These are phyloP conservation scores for Apophysomyces trapeziformis DNA, from an alignment of 371 early-diverging fungal genomes.

Conservation along the genomic window DNA sequence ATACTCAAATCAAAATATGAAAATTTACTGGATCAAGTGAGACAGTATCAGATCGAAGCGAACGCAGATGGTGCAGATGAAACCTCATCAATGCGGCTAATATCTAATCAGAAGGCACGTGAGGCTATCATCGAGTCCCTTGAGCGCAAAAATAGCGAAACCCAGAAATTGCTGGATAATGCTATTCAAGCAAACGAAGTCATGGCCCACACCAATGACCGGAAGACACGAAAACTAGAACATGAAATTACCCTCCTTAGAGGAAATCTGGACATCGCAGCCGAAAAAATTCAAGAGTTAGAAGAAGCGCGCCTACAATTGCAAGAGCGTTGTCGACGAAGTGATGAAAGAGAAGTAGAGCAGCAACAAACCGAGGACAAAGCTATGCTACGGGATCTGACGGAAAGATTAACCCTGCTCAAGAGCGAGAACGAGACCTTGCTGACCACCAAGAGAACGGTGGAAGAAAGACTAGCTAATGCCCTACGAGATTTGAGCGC, in stretches of 20 bases:
- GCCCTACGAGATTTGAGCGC: constrained; percentile 29
- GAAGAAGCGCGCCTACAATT: constrained; percentile 21
- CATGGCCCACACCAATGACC: constrained; percentile 22
- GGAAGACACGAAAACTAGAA: constrained; percentile 36
- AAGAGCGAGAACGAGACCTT: constrained; percentile 45
- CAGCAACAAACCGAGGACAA: constrained; percentile 28
- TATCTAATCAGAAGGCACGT: constrained; percentile 35
- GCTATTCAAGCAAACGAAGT: constrained; percentile 26
- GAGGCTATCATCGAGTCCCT: constrained; percentile 44
- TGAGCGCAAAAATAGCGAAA: constrained; percentile 46
- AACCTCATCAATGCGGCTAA: constrained; percentile 28
- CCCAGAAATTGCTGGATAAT: constrained; percentile 37
- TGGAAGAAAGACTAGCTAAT: constrained; percentile 30
- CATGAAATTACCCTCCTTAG: constrained; percentile 38
- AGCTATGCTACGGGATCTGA: constrained; percentile 28
- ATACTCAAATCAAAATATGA: constrained; percentile 56
- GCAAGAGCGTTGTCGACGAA: constrained; percentile 17
- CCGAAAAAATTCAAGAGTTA: constrained; percentile 32
- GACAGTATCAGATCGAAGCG: constrained; percentile 17
- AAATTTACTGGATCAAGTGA: constrained; percentile 41
- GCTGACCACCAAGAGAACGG: constrained; percentile 28
- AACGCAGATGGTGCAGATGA: constrained; percentile 6
- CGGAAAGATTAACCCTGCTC: constrained; percentile 41
- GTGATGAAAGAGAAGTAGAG: constrained; percentile 22
- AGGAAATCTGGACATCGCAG: constrained; percentile 28